A percentile compares a stretch with the other conserved stretches of the same genome.
phyloP scores from a whole-genome alignment of 192 early-diverging fungal genomes.

The Rhizophagus sp. region DNA sequence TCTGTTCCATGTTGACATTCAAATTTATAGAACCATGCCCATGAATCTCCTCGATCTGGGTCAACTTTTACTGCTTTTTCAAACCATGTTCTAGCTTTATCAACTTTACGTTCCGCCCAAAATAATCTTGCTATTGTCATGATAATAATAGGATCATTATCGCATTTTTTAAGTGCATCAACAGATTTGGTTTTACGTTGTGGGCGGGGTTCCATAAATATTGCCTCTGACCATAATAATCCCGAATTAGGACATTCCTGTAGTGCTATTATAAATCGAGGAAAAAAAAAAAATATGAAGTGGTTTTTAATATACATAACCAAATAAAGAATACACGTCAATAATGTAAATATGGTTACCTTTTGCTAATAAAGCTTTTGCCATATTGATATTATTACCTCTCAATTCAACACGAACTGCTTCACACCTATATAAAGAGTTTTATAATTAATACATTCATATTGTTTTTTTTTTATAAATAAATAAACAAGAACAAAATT shows the following conservation, averaged over 20 bases:
- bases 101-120: constrained; percentile 89
- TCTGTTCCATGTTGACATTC: constrained; percentile 78
- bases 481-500: too few species aligned
- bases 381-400: constrained; percentile 66
- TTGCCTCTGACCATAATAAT: constrained; percentile 83
- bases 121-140: constrained; percentile 86
- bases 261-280: constrained; percentile 53
- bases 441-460: not conserved
- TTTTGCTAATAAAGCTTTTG: constrained; percentile 77
- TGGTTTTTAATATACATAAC: not conserved
- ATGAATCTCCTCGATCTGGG: constrained; percentile 88
- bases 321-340: not conserved
- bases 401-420: constrained; percentile 79
- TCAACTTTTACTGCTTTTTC: constrained; percentile 77
- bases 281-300: not conserved
- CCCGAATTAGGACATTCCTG: constrained; percentile 92
- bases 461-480: not conserved
- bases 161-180: constrained; percentile 92
- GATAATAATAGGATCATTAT: constrained; percentile 80
- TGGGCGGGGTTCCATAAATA: constrained; percentile 81
- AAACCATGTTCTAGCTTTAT: constrained; percentile 96
- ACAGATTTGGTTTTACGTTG: constrained; percentile 84
- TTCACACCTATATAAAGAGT: constrained; percentile 48
- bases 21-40: constrained; percentile 95
- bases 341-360: not conserved